Conservation (phyloP, 1,284 basidiomycete genomes). For the Malassezia pachydermatis region DNA sequence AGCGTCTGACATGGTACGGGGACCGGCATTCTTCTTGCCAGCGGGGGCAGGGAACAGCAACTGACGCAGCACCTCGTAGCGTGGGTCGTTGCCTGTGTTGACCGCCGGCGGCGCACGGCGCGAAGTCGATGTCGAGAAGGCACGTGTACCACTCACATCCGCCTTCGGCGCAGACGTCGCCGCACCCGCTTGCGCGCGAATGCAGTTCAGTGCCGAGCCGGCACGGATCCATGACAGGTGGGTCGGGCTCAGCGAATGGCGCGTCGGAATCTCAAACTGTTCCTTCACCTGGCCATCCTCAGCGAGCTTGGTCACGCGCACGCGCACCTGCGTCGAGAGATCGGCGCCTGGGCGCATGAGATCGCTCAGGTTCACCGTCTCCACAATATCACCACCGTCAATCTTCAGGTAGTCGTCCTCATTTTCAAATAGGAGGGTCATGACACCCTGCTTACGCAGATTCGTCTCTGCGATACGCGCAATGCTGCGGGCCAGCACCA, state of each 20-base stretch:
- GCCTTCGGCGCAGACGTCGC: conserved; percentile 8
- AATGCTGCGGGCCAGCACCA: conserved; percentile 50
- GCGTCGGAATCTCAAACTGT: conserved; percentile 39
- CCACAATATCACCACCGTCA: conserved; percentile 35
- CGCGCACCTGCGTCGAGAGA: conserved; percentile 32
- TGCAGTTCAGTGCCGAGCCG: conserved; percentile 44
- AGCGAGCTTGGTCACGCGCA: conserved; percentile 41
- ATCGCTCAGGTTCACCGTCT: conserved; percentile 41
- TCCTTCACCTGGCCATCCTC: conserved; percentile 32
- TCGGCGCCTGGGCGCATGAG: conserved; percentile 35
- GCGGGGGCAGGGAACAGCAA: conserved; percentile 34
- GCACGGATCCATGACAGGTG: conserved; percentile 46
- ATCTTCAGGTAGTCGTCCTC: conserved; percentile 42
- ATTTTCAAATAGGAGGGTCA: conserved; percentile 45
- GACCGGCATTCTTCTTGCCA: conserved; percentile 16
- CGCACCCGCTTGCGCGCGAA: conserved; percentile 23
- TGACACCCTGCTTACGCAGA: conserved; percentile 48
- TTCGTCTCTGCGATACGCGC: conserved; percentile 63
- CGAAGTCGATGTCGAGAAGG: conserved; percentile 19
- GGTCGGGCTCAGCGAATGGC: conserved; percentile 35
- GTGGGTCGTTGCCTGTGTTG: conserved; percentile 30
- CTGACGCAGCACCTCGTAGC: conserved; percentile 40
- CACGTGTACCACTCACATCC: conserved; percentile 15
- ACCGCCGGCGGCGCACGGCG: conserved; percentile 29
- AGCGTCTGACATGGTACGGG: conserved; percentile 21